A percentile compares a stretch with the other conserved stretches of the same genome.
These are phyloP conservation scores for Umbelopsis sp. DNA, from an alignment of 192 early-diverging fungal genomes.

Conservation along the genomic window DNA sequence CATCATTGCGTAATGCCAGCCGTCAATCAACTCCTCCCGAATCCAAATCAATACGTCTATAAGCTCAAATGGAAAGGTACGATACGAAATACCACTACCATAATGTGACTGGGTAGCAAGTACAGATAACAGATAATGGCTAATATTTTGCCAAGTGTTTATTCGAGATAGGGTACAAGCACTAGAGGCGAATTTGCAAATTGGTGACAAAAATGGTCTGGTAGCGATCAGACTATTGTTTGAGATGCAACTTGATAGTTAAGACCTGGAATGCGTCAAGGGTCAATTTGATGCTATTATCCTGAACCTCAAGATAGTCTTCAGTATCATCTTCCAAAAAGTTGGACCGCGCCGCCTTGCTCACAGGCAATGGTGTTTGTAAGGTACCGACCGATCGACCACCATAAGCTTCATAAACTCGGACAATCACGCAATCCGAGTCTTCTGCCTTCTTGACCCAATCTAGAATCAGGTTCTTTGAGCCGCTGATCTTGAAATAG, in stretches of 20 bases:
- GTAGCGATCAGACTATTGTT: background rate
- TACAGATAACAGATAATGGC: no score
- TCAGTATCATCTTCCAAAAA: slow-evolving; percentile 74
- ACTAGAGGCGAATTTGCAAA: no score
- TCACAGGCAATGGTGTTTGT: slow-evolving; percentile 51
- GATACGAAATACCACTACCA: no score
- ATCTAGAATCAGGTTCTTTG: slow-evolving; percentile 83
- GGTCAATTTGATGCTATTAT: slow-evolving; percentile 42
- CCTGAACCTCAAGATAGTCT: slow-evolving; percentile 33
- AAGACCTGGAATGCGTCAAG: slow-evolving; percentile 72
- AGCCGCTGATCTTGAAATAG: slow-evolving; percentile 43
- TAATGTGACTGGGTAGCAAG: no score
- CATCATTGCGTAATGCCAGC: slow-evolving; percentile 8
- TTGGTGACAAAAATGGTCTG: no score
- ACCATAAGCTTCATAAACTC: slow-evolving; percentile 92
- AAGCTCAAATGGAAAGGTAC: no score
- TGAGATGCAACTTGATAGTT: slow-evolving; percentile 49
- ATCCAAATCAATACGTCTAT: background rate
- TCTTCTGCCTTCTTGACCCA: slow-evolving; percentile 91
- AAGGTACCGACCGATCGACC: slow-evolving; percentile 67
- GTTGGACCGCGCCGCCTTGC: slow-evolving; percentile 65
- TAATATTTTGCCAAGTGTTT: no score
- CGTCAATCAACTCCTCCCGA: no score
- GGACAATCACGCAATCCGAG: slow-evolving; percentile 66
- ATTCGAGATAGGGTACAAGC: no score